phyloP scores from a whole-genome alignment of 75 land plant species.

The Picea glauca region DNA sequence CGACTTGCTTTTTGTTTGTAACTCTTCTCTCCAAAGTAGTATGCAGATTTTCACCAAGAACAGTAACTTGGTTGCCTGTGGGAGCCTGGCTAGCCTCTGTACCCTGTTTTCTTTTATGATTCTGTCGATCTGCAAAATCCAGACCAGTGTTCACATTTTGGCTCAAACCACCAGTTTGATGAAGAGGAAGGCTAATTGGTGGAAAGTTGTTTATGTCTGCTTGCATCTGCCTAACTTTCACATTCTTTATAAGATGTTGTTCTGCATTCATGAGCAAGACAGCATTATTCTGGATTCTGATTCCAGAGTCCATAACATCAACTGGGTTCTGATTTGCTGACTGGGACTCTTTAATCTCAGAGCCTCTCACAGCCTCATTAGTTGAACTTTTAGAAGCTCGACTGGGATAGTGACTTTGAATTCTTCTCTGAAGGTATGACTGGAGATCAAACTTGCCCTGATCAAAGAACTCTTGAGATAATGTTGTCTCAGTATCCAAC shows the following conservation, averaged over 20 bases:
- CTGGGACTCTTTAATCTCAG: neutral
- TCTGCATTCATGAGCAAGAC: too few species aligned
- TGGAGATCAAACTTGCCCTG: neutral
- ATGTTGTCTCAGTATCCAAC: neutral
- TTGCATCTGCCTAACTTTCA: too few species aligned
- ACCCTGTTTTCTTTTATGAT: neutral
- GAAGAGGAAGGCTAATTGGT: too few species aligned
- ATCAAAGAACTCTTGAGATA: constrained; percentile 3
- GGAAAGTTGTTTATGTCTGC: too few species aligned
- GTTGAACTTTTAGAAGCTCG: neutral
- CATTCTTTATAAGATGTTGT: too few species aligned
- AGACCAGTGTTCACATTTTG: neutral
- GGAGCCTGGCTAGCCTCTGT: neutral
- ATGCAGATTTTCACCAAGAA: too few species aligned
- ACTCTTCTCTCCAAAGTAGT: neutral
- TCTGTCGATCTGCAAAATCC: neutral
- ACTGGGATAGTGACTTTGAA: neutral
- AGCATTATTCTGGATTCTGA: neutral
- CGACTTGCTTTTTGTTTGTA: neutral
- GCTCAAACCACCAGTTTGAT: neutral
- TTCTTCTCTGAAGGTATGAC: constrained; percentile 3
- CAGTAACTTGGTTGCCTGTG: neutral
- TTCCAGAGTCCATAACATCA: neutral
- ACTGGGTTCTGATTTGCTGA: neutral
- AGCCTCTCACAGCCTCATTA: neutral